Percentiles rank a stretch among this genome's conserved stretches.
phyloP scores from a whole-genome alignment of 352 stramenopile genomes.

The Phytophthora tentaculata region DNA sequence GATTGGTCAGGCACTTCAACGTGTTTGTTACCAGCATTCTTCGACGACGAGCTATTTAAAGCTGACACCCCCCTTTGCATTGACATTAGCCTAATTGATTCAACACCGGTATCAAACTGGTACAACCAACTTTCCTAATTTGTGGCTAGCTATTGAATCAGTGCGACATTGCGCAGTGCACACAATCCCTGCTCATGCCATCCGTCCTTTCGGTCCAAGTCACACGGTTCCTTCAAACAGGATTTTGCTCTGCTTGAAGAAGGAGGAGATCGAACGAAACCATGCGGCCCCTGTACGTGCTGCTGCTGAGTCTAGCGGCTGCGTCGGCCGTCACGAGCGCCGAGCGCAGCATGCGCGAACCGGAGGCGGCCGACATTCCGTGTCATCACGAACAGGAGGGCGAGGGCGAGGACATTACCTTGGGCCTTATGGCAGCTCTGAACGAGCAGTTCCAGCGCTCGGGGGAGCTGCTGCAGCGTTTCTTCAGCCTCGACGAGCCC shows the following conservation, averaged over 20 bases:
- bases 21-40: conserved; percentile 20
- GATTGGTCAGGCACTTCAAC: conserved; percentile 24
- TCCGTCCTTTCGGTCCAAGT: conserved; percentile 22
- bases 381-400: conserved; percentile 15
- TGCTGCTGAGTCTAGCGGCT: conserved; percentile 36
- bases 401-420: conserved; percentile 5
- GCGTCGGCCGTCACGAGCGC: conserved; percentile 27
- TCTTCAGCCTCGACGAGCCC: conserved; percentile 35
- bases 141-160: conserved; percentile 1
- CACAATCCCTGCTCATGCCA: conserved; percentile 5
- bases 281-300: conserved; percentile 25
- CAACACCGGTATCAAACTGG: conserved; percentile 3
- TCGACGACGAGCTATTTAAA: conserved; percentile 5
- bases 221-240: conserved; percentile 36
- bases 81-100: conserved; percentile 3
- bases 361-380: conserved; percentile 13
- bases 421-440: conserved; percentile 39
- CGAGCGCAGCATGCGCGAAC: conserved; percentile 10
- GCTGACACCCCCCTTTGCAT: conserved; percentile 12
- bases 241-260: conserved; percentile 43
- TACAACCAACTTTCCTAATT: conserved; percentile 3
- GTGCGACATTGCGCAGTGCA: conserved; percentile 2
- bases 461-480: conserved; percentile 44
- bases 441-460: conserved; percentile 50
- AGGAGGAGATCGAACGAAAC: conserved; percentile 15